Evolutionary conservation across 2,329 filamentous ascomycete genomes (phyloP).

Genomic region (Bipolaris sorokiniana): DNA sequence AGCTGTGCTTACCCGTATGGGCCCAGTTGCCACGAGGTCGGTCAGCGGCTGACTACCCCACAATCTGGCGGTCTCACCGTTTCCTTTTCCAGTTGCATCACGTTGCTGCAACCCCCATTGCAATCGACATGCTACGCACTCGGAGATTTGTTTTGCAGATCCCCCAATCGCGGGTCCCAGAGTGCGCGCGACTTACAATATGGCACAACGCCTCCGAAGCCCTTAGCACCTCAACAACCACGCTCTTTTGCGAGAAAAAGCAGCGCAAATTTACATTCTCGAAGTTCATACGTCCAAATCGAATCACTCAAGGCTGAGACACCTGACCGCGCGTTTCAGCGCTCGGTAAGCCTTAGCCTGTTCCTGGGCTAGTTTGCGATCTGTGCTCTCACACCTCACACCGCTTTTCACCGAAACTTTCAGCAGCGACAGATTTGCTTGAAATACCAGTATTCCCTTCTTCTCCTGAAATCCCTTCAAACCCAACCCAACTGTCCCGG

Average conservation of each 20-base stretch:
- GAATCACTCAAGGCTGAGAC: conserved; percentile 30
- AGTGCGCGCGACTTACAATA: conserved; percentile 3
- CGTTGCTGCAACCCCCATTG: conserved; percentile 15
- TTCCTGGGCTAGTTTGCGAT: conserved; percentile 37
- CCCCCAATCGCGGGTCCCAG: conserved; percentile 1
- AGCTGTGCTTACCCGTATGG: conserved; percentile 19
- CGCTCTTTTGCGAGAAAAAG: conserved; percentile 3
- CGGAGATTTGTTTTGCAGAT: conserved; percentile 16
- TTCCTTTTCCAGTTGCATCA: conserved; percentile 18
- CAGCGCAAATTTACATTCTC: neutral
- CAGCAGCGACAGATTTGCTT: conserved; percentile 31
- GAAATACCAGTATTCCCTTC: conserved; percentile 31
- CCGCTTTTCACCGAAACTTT: conserved; percentile 46
- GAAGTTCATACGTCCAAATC: conserved; percentile 7
- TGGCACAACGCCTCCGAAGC: conserved; percentile 1
- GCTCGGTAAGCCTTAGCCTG: conserved; percentile 38
- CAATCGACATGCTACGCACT: conserved; percentile 11
- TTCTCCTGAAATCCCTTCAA: conserved; percentile 8
- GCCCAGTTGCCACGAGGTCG: conserved; percentile 16
- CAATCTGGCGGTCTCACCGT: conserved; percentile 26
- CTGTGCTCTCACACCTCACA: conserved; percentile 47
- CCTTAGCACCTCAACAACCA: conserved; percentile 8
- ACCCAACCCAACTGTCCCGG: conserved; percentile 17
- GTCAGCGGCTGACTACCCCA: conserved; percentile 27
- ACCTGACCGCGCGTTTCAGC: conserved; percentile 42